These are phyloP conservation scores for Aspergillus hancockii DNA, from an alignment of 495 filamentous ascomycete genomes.

Conservation along the genomic window DNA sequence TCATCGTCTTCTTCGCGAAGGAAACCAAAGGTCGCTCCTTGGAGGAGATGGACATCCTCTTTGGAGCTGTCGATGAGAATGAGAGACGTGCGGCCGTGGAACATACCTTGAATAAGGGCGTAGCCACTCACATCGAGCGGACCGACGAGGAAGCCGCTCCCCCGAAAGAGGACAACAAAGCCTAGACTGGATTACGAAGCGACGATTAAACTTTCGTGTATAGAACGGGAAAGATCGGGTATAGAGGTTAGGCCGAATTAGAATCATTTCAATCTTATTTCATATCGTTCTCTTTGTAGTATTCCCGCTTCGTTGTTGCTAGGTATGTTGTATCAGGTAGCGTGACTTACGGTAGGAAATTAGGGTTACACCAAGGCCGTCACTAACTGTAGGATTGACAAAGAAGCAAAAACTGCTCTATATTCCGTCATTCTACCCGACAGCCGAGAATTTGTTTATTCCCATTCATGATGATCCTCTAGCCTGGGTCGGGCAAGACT, in stretches of 20 bases:
- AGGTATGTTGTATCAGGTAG: neutral
- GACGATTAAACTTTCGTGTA: neutral
- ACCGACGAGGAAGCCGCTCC: constrained; percentile 15
- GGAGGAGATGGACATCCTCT: constrained; percentile 52
- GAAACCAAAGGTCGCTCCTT: constrained; percentile 59
- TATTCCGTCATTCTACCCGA: no score
- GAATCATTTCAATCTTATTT: no score
- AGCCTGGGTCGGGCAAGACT: no score
- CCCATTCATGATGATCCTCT: no score
- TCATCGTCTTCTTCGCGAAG: constrained; percentile 54
- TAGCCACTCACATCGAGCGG: constrained; percentile 30
- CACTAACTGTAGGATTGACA: no score
- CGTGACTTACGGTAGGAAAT: neutral
- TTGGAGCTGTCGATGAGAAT: constrained; percentile 40
- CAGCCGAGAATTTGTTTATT: no score
- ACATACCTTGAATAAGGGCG: constrained; percentile 38
- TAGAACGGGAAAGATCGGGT: neutral
- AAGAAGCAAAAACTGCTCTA: no score
- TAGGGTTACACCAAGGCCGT: neutral
- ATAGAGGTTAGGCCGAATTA: neutral
- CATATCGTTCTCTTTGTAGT: neutral
- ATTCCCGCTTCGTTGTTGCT: neutral
- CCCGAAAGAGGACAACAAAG: constrained; percentile 5
- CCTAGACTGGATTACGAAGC: constrained; percentile 5
- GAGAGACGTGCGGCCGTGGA: constrained; percentile 43